A percentile compares a stretch with the other conserved stretches of the same genome.
Evolutionary conservation across 495 filamentous ascomycete genomes (phyloP).

Genomic region (Pseudevernia furfuracea): DNA sequence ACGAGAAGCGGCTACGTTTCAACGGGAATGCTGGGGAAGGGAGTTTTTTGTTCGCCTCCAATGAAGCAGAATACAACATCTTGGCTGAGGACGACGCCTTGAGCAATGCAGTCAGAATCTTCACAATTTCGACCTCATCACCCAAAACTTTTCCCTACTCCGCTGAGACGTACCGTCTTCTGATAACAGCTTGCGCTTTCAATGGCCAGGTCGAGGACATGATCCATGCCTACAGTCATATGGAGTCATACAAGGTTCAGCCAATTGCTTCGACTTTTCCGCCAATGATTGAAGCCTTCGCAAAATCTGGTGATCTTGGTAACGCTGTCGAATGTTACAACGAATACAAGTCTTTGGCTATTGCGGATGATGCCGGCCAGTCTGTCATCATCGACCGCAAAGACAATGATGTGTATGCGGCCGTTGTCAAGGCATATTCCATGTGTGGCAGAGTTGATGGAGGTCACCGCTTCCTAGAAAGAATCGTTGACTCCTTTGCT

Average conservation of each 20-base stretch:
- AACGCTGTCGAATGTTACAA: constrained; percentile 95
- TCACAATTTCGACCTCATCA: constrained; percentile 58
- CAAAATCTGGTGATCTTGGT: constrained; percentile 64
- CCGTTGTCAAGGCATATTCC: constrained; percentile 80
- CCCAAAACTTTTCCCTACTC: constrained; percentile 49
- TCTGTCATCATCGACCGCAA: constrained; percentile 62
- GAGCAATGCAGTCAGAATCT: constrained; percentile 73
- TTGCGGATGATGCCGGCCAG: constrained; percentile 69
- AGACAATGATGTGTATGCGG: constrained; percentile 78
- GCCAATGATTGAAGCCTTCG: constrained; percentile 88
- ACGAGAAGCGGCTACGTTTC: constrained; percentile 68
- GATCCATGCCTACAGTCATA: constrained; percentile 80
- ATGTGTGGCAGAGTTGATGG: constrained; percentile 68
- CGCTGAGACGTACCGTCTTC: constrained; percentile 66
- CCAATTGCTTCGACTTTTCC: constrained; percentile 77
- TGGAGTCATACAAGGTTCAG: constrained; percentile 66
- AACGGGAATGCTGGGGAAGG: constrained; percentile 80
- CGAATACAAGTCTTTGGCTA: constrained; percentile 78
- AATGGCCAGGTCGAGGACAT: constrained; percentile 73
- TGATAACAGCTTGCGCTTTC: constrained; percentile 80
- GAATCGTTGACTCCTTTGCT: constrained; percentile 56
- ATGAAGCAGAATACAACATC: constrained; percentile 73
- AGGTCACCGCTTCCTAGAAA: constrained; percentile 73
- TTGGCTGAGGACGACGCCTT: constrained; percentile 80
- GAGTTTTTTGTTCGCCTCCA: constrained; percentile 83